Evolutionary conservation across 371 early-diverging fungal species (phyloP).

Genomic region (Mucor sp.): DNA sequence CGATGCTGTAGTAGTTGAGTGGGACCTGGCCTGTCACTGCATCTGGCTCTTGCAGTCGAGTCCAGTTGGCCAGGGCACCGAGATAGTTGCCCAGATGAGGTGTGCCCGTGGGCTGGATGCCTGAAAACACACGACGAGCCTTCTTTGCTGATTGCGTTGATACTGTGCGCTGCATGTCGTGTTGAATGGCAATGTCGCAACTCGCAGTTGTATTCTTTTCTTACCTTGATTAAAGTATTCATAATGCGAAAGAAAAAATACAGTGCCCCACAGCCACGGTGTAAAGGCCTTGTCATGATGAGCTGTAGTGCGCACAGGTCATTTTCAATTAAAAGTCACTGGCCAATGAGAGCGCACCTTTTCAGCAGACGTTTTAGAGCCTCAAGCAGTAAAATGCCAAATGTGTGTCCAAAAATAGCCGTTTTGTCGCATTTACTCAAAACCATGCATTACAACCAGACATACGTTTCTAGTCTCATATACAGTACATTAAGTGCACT

Average conservation of each 20-base stretch:
- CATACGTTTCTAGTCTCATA: too few relatives aligned
- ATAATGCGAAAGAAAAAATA: not conserved
- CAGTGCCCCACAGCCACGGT: too few relatives aligned
- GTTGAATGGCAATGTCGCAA: not conserved
- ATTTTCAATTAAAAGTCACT: too few relatives aligned
- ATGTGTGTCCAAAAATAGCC: too few relatives aligned
- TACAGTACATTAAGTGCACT: too few relatives aligned
- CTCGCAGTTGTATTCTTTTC: not conserved
- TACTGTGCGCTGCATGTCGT: constrained; percentile 18
- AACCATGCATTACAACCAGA: too few relatives aligned
- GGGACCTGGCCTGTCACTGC: constrained; percentile 25
- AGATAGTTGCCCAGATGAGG: constrained; percentile 96
- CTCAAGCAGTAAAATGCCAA: too few relatives aligned
- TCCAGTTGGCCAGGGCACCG: constrained; percentile 91
- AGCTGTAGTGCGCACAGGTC: too few relatives aligned
- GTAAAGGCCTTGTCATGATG: too few relatives aligned
- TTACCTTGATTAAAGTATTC: constrained; percentile 16
- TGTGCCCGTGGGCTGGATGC: constrained; percentile 93
- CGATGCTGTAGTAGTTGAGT: constrained; percentile 72
- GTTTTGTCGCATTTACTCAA: too few relatives aligned
- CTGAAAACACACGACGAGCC: constrained; percentile 65
- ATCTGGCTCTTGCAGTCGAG: constrained; percentile 65
- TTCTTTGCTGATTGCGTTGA: constrained; percentile 12
- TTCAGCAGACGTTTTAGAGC: too few relatives aligned
- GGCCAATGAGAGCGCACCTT: too few relatives aligned